A percentile compares a stretch with the other conserved stretches of the same genome.
Evolutionary conservation across 768 basidiomycete species (phyloP).

Genomic region (Suillus discolor): DNA sequence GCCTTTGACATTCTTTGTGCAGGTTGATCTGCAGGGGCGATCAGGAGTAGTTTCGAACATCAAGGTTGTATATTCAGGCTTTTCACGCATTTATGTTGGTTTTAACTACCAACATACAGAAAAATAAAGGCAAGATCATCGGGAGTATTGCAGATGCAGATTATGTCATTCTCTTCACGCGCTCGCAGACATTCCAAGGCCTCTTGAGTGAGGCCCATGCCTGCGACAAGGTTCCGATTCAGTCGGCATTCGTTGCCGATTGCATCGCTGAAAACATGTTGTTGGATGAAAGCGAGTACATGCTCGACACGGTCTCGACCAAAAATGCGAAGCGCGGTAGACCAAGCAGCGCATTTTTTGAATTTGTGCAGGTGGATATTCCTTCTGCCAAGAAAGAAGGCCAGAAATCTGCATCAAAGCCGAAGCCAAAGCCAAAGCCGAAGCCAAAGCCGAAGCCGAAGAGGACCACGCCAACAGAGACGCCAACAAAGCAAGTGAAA

Average conservation of each 20-base stretch:
- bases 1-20: slow-evolving; percentile 61
- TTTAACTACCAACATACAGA: slow-evolving; percentile 40
- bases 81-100: background rate
- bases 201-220: slow-evolving; percentile 40
- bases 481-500: slow-evolving; percentile 13
- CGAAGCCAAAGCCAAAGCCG: slow-evolving; percentile 4
- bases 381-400: slow-evolving; percentile 8
- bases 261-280: slow-evolving; percentile 47
- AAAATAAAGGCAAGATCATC: slow-evolving; percentile 64
- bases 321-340: slow-evolving; percentile 28
- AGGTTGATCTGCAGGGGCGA: slow-evolving; percentile 64
- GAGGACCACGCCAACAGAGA: slow-evolving; percentile 8
- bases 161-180: slow-evolving; percentile 58
- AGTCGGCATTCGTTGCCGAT: slow-evolving; percentile 53
- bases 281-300: slow-evolving; percentile 47
- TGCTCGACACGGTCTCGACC: slow-evolving; percentile 37
- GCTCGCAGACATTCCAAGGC: slow-evolving; percentile 52
- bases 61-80: slow-evolving; percentile 47
- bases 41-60: slow-evolving; percentile 52
- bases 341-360: slow-evolving; percentile 16
- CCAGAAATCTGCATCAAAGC: background rate
- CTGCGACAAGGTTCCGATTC: slow-evolving; percentile 49
- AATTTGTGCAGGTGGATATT: slow-evolving; percentile 15
- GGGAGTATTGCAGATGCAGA: slow-evolving; percentile 57
- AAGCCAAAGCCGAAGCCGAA: slow-evolving; percentile 13